phyloP scores from a whole-genome alignment of 208 protist species.

The Spongospora subterranea region DNA sequence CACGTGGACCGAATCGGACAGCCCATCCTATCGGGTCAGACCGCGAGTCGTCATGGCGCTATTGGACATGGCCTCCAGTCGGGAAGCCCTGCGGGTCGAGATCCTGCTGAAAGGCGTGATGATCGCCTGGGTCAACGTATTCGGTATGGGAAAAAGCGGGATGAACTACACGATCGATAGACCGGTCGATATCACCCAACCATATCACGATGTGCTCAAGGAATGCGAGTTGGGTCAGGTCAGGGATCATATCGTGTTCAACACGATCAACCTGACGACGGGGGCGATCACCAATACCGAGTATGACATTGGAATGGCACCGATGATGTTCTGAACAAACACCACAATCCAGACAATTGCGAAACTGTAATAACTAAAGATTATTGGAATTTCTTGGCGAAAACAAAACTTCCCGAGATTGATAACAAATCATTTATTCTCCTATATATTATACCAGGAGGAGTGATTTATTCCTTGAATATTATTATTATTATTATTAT shows the following conservation, averaged over 20 bases:
- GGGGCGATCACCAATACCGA: too few relatives aligned
- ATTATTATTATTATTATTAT: too few relatives aligned
- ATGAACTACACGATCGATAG: background rate
- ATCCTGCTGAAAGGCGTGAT: background rate
- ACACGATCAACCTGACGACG: background rate
- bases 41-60: background rate
- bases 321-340: too few relatives aligned
- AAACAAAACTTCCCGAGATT: too few relatives aligned
- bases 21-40: background rate
- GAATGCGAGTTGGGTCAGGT: background rate
- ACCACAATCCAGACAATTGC: too few relatives aligned
- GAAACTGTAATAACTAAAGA: too few relatives aligned
- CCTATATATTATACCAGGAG: too few relatives aligned
- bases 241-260: background rate
- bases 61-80: background rate
- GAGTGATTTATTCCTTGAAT: too few relatives aligned
- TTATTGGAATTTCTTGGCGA: too few relatives aligned
- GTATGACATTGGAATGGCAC: too few relatives aligned
- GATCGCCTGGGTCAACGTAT: background rate
- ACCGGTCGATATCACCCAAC: background rate
- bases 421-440: too few relatives aligned
- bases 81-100: background rate
- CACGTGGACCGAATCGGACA: background rate
- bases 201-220: background rate
- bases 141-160: background rate